Evolutionary conservation across 768 basidiomycete genomes (phyloP), one percentile per base, ranked within the genome.

Genomic region (Leccinum variicolor): DNA sequence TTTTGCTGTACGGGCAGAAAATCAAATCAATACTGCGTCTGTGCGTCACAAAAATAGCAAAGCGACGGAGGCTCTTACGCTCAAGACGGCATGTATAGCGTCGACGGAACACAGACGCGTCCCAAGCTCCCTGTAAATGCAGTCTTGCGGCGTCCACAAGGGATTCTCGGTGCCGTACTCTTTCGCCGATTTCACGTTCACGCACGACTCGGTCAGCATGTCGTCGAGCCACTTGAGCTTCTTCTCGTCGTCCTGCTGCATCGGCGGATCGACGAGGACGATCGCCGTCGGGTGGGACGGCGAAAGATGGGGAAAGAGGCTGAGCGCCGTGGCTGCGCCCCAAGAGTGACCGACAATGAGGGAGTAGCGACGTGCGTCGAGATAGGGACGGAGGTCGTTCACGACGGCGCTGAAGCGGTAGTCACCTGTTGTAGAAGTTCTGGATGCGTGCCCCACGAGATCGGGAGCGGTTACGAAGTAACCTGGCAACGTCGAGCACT

Each of bases 381-480:
- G 52, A 21, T 64, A 68, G 14, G 66, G 61, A 15, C 33, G 54
- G 34, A 69, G 63, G 31, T 67, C 64, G 3, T 55, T 17, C 0
- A 54, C 62, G 11, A 68, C 54, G 25, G 64, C 34, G 13, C 21
- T 33, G 19, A 64, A 7, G 11, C 8, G 50, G 34, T 60, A 68
- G 46, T 70, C 64, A 0, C 9, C n/a, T 41, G n/a, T 2, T 10
- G 45, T 14, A 4, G 57, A 56, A 13, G 39, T 51, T 47, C 65
- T 56, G n/a, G 21, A 60, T 5, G 17, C 45, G 23, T 69, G 66
- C 3, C 68, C 64, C 6, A 61, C 2, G 39, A 65, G 58, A 25
- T 67, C 59, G n/a, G 68, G 68, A 26, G 68, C 64, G 8, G 56
- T 64, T 3, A 69, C 66, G 0, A 60, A 50, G 57, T 65, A 69